Base-by-base conservation (phyloP, 2,329 filamentous ascomycete genomes). In the Fusarium pininemorale region DNA sequence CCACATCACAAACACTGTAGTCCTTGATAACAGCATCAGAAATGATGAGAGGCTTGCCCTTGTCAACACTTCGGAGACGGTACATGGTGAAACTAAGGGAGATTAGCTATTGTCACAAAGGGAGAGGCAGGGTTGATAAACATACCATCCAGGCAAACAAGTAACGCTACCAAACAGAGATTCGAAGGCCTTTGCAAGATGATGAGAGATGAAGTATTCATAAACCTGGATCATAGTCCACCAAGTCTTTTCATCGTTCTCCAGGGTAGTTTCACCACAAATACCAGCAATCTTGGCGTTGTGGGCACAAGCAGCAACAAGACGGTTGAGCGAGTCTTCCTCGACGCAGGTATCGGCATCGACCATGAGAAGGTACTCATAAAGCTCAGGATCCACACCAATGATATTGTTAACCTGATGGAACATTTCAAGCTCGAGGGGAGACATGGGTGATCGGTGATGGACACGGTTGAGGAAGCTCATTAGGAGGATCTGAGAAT, bases 221-320 rank as follows among this genome's bases (percentile, higher is more conserved):
- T 99, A 99, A 74, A 99, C 96, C 83, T 99, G 96, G 79, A 99
- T 99, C 96, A 99, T 99, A 18, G 96, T 99, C 94, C 94, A 98
- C 95, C 95, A 98, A 79, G 92, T 95, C 75, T 92, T 90, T 78
- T 98, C 94, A 82, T 98, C 96, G 79, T 99, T 99, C 81, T 98
- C 94, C 79, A 99, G 87, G 82, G 92, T 96, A 4, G 96, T 99
- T 83, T 99, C 96, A 81, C 96, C 96, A 82, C 96, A 99, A 71
- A 98, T 98, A 84, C 96, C 96, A 30, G 94, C 95, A 85, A 99
- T 98, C 86, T 97, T 98, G 38, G 94, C 92, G 81, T 99, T 94
- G 79, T 98, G 95, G 75, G 94, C 92, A 84, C 95, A 99, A 58
- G 93, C 93, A 65, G 96, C 94, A 24, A 99, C 96, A 10, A 99